Conservation (phyloP, 2,329 filamentous ascomycete species). For the Didymella pinodella region DNA sequence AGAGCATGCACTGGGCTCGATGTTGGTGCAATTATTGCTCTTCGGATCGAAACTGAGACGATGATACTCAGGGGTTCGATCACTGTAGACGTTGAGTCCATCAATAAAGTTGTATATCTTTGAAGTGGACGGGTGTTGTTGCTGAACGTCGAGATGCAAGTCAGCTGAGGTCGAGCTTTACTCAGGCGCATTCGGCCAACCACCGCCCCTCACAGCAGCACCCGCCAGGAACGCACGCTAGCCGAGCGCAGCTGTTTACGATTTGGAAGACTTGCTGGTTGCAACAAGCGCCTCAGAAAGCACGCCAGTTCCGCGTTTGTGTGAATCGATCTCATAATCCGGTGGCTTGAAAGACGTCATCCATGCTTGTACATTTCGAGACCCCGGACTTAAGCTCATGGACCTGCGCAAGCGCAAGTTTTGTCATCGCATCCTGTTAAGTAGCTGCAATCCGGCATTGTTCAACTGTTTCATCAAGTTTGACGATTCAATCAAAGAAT, state of each 20-base stretch:
- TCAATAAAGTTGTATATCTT: neutral
- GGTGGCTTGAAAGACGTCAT: conserved; percentile 15
- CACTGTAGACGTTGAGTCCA: neutral
- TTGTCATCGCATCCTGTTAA: neutral
- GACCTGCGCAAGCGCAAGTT: conserved; percentile 10
- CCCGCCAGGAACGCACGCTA: neutral
- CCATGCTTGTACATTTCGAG: conserved; percentile 1
- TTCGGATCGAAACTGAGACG: too few species aligned
- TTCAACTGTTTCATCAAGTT: neutral
- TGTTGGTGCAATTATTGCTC: neutral
- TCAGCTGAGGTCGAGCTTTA: neutral
- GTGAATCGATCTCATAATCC: neutral
- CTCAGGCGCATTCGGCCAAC: neutral
- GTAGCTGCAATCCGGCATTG: neutral
- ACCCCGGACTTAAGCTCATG: conserved; percentile 1
- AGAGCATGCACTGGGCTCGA: neutral
- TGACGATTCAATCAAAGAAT: neutral
- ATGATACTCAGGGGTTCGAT: neutral
- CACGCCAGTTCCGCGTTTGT: neutral
- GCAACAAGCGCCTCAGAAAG: neutral
- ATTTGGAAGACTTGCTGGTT: conserved; percentile 1
- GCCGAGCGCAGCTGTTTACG: neutral
- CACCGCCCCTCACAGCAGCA: neutral
- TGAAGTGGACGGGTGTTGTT: neutral
- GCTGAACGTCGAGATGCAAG: neutral